Percentiles rank a stretch among this genome's conserved stretches.
These are phyloP conservation scores for Histomonas meleagridis DNA, from an alignment of 208 protist genomes.

Conservation along the genomic window DNA sequence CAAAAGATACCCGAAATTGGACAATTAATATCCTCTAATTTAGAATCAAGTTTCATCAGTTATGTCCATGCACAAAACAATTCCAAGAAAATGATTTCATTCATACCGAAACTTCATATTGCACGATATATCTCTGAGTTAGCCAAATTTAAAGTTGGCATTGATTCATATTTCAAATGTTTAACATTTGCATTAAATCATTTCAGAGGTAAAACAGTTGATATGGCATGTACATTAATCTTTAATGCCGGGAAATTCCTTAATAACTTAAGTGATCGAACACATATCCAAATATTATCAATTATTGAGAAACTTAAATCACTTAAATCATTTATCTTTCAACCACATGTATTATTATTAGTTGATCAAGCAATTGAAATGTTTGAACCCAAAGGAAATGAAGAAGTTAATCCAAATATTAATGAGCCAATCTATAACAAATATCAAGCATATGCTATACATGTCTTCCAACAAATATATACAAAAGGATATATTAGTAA, in stretches of 20 bases:
- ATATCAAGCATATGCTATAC: neutral
- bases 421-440: neutral
- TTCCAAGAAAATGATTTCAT: neutral
- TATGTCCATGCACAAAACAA: neutral
- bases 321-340: neutral
- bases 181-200: neutral
- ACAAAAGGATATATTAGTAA: no score
- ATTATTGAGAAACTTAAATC: neutral
- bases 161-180: neutral
- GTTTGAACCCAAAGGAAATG: neutral
- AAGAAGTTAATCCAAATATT: neutral
- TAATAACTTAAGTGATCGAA: neutral
- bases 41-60: neutral
- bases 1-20: neutral
- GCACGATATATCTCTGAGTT: conserved; percentile 8
- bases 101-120: neutral
- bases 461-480: neutral
- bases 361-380: neutral
- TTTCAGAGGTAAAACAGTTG: neutral
- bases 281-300: neutral
- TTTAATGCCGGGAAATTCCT: neutral
- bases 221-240: neutral
- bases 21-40: neutral
- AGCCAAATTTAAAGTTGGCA: neutral
- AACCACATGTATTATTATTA: neutral